Conservation (phyloP, 2,329 filamentous ascomycete genomes). For the Scytalidium lignicola region DNA sequence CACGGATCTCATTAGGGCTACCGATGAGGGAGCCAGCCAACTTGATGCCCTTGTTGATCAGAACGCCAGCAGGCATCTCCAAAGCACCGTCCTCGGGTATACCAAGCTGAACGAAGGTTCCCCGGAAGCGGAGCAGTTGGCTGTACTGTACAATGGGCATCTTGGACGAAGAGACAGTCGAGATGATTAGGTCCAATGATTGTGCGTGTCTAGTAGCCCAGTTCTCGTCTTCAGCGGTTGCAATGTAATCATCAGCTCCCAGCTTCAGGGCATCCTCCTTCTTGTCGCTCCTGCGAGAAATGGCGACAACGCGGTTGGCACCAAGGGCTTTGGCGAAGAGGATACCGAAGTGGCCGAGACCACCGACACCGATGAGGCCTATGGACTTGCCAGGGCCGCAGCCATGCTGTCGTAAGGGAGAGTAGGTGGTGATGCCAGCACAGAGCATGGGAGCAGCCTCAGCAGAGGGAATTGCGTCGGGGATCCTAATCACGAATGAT, state of each 20-base stretch:
- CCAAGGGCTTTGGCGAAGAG: slow-evolving; percentile 64
- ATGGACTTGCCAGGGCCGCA: slow-evolving; percentile 64
- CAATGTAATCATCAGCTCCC: slow-evolving; percentile 48
- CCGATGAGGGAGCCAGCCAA: slow-evolving; percentile 42
- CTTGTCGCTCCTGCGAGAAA: slow-evolving; percentile 54
- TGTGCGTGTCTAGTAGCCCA: slow-evolving; percentile 49
- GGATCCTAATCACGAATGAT: slow-evolving; percentile 58
- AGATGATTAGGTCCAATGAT: slow-evolving; percentile 52
- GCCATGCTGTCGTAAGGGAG: slow-evolving; percentile 59
- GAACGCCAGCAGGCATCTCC: no score
- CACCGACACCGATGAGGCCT: slow-evolving; percentile 65
- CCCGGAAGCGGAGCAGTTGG: no score
- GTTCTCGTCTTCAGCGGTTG: slow-evolving; percentile 45
- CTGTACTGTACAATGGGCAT: slow-evolving; percentile 32
- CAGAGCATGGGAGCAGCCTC: slow-evolving; percentile 63
- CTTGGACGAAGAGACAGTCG: slow-evolving; percentile 55
- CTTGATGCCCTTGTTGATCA: slow-evolving; percentile 43
- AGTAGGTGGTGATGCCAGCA: slow-evolving; percentile 67
- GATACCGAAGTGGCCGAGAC: slow-evolving; percentile 67
- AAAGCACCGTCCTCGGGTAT: no score
- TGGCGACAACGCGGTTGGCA: slow-evolving; percentile 56
- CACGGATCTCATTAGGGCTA: slow-evolving; percentile 52
- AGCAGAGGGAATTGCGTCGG: slow-evolving; percentile 42
- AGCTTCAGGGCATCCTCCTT: slow-evolving; percentile 51
- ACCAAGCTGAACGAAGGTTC: no score